Evolutionary conservation across 1,284 basidiomycete species (phyloP).

Genomic region (Malassezia vespertilionis): DNA sequence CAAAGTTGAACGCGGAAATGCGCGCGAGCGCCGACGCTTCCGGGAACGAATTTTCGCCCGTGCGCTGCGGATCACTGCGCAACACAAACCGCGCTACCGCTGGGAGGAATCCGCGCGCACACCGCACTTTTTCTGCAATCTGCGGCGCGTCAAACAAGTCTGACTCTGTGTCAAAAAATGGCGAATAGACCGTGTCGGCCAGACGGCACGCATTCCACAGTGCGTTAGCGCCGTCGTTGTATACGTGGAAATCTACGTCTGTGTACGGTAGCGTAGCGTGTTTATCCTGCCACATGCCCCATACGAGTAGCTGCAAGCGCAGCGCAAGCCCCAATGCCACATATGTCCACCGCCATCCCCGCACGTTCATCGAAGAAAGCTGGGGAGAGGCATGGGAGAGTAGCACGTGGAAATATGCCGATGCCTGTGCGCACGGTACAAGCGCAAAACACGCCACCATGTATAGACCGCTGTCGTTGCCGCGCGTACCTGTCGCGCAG

Average conservation of each 20-base stretch:
- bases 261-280: constrained; percentile 82
- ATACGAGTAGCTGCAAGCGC: constrained; percentile 63
- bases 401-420: background rate
- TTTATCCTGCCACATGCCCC: constrained; percentile 77
- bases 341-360: constrained; percentile 17
- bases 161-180: constrained; percentile 20
- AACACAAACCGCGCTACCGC: constrained; percentile 53
- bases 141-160: constrained; percentile 22
- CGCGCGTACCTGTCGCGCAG: constrained; percentile 56
- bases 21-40: background rate
- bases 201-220: constrained; percentile 31
- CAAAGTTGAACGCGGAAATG: constrained; percentile 11
- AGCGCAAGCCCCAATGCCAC: constrained; percentile 53
- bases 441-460: background rate
- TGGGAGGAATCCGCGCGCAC: constrained; percentile 33
- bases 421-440: no score
- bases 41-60: constrained; percentile 1
- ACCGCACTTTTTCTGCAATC: constrained; percentile 20
- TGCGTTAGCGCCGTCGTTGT: constrained; percentile 66
- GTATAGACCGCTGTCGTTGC: constrained; percentile 50
- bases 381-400: background rate
- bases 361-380: background rate
- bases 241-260: constrained; percentile 91
- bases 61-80: constrained; percentile 23
- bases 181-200: constrained; percentile 20